Conservation (phyloP, 768 basidiomycete genomes). For the Suillus paluster region DNA sequence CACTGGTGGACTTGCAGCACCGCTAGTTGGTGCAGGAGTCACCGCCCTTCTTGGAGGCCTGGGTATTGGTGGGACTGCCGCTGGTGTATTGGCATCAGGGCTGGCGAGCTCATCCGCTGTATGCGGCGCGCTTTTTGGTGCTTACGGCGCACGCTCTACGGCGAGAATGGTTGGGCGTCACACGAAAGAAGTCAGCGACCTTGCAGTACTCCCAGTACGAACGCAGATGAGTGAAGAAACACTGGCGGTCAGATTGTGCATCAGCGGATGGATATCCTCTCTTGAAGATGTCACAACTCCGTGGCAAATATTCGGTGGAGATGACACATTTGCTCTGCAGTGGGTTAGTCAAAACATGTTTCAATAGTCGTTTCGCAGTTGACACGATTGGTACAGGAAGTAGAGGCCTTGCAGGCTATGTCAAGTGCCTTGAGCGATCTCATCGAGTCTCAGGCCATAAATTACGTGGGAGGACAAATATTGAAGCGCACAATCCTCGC, state of each 20-base stretch:
- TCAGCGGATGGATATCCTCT: slow-evolving; percentile 57
- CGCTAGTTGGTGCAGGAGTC: slow-evolving; percentile 59
- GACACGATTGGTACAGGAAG: slow-evolving; percentile 45
- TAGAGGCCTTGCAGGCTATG: slow-evolving; percentile 53
- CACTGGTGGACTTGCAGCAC: slow-evolving; percentile 64
- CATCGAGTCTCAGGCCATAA: slow-evolving; percentile 52
- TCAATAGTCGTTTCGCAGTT: background rate
- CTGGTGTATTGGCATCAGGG: slow-evolving; percentile 54
- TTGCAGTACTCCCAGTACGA: slow-evolving; percentile 53
- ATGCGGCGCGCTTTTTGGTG: slow-evolving; percentile 62
- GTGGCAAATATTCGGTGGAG: slow-evolving; percentile 52
- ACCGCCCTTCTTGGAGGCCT: slow-evolving; percentile 52
- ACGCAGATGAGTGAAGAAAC: slow-evolving; percentile 44
- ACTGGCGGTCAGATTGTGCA: slow-evolving; percentile 55
- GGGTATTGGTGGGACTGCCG: slow-evolving; percentile 57
- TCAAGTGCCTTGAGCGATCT: slow-evolving; percentile 50
- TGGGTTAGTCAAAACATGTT: slow-evolving; percentile 46
- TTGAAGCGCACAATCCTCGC: slow-evolving; percentile 57
- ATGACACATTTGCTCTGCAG: slow-evolving; percentile 60
- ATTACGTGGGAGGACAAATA: slow-evolving; percentile 52
- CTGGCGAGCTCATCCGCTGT: slow-evolving; percentile 59
- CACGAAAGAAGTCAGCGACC: slow-evolving; percentile 55
- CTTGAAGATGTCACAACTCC: slow-evolving; percentile 52
- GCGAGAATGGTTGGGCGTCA: slow-evolving; percentile 54
- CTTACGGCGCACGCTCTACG: slow-evolving; percentile 54